Evolutionary conservation across 73 alveolate genomes (phyloP), one percentile per base, ranked within the genome.

Genomic region (Paramecium bursaria): DNA sequence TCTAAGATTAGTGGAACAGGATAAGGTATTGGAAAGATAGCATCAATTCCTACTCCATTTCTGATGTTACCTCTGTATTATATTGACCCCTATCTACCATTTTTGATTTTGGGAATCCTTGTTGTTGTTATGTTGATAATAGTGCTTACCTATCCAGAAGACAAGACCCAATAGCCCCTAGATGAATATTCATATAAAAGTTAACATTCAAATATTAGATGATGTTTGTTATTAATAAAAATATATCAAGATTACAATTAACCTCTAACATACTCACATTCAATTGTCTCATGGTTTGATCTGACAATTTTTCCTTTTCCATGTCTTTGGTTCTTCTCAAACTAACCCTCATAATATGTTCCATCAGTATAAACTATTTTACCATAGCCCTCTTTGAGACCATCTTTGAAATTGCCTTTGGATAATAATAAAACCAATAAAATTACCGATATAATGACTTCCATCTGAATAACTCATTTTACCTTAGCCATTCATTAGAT

Each of bases 331-430:
- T 86, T 82, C 29, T 86, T 57, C 11, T 79, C 35, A 46, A 86
- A 86, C 3, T 51, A 49, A 4, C 92, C 92, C 52, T 76, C 90
- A 55, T 82, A 86, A 39, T 2, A 3, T 3, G 76, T 52, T 2
- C 82, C 80, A 22, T 86, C 85, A 80, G 97, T 95, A 74, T 91
- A 95, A 42, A 73, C 75, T 96, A 96, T 90, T 80, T 88, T 87
- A 35, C 99, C 99, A 3, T 74, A 4, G 4, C 86, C 86, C 23
- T 74, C 76, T 21, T 48, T 74, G 10, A 27, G 9, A 21, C 23
- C 86, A 48, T 74, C 29, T 9, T 48, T 14, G 47, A 49, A 74
- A 3, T 48, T 33, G 9, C 86, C 86, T 49, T 42, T n/a, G n/a
- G n/a, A n/a, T n/a, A n/a, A 30, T 2, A 14, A 35, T 33, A 4